These are phyloP conservation scores for Aspergillus brunneoviolaceus DNA, from an alignment of 2,329 filamentous ascomycete genomes.

Conservation along the genomic window DNA sequence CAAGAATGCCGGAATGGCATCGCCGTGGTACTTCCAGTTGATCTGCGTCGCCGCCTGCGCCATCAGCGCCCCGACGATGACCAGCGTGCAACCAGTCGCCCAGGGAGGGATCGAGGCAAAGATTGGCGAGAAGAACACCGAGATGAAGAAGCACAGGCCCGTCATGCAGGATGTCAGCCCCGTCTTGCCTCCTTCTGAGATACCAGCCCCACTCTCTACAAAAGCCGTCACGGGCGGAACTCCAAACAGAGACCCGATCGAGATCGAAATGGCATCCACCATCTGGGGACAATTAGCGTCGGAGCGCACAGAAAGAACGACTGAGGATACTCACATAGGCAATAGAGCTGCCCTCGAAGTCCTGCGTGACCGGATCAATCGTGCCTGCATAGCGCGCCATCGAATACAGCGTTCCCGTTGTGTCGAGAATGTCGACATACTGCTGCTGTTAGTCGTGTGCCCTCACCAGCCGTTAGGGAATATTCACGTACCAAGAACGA, in stretches of 20 bases:
- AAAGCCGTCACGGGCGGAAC: conserved; percentile 81
- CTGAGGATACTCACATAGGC: conserved; percentile 61
- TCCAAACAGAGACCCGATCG: conserved; percentile 75
- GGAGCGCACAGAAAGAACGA: not conserved
- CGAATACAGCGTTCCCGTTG: conserved; percentile 81
- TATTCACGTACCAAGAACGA: conserved; percentile 63
- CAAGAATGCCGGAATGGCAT: conserved; percentile 80
- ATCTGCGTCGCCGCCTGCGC: conserved; percentile 73
- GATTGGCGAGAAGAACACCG: conserved; percentile 85
- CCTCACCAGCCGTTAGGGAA: not conserved
- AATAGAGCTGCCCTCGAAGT: conserved; percentile 81
- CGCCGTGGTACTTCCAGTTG: conserved; percentile 85
- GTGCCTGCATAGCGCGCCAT: conserved; percentile 83
- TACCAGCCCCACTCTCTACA: conserved; percentile 85
- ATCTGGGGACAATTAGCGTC: conserved; percentile 40
- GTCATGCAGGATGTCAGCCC: conserved; percentile 78
- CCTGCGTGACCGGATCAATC: conserved; percentile 77
- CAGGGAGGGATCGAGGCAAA: conserved; percentile 87
- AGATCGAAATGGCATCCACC: conserved; percentile 77
- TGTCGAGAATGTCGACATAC: conserved; percentile 87
- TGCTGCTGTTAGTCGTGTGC: conserved; percentile 9
- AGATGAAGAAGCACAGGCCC: conserved; percentile 80
- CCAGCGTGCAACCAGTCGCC: conserved; percentile 84
- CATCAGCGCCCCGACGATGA: conserved; percentile 89
- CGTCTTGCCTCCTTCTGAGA: conserved; percentile 81